Evolutionary conservation across 768 basidiomycete species (phyloP).

Genomic region (Filobasidium wieringae): DNA sequence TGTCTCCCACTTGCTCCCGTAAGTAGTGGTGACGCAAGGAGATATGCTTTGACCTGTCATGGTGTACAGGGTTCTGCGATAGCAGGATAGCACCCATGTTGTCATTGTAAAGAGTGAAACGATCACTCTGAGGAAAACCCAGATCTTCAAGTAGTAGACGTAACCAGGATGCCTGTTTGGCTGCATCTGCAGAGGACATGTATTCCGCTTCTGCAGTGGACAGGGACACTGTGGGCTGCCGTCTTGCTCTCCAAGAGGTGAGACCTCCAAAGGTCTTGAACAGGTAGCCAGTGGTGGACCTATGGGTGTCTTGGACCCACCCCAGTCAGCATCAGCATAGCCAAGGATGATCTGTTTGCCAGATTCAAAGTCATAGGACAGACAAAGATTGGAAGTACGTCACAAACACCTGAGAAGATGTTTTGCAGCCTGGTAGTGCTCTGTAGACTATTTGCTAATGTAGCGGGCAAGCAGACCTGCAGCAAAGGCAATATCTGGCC

Average conservation of each 20-base stretch:
- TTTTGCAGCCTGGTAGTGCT: constrained; percentile 14
- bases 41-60: too few species aligned
- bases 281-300: constrained; percentile 34
- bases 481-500: constrained; percentile 15
- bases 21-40: too few species aligned
- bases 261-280: constrained; percentile 36
- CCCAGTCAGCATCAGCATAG: constrained; percentile 34
- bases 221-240: constrained; percentile 38
- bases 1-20: too few species aligned
- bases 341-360: background rate
- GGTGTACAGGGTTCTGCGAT: too few species aligned
- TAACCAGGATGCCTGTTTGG: constrained; percentile 14
- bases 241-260: constrained; percentile 40
- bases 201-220: constrained; percentile 47
- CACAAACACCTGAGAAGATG: constrained; percentile 17
- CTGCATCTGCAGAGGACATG: constrained; percentile 39
- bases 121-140: background rate
- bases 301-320: constrained; percentile 23
- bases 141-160: background rate
- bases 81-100: background rate
- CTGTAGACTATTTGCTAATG: constrained; percentile 6
- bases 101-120: background rate
- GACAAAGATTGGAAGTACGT: constrained; percentile 11
- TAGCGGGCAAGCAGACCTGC: constrained; percentile 7
- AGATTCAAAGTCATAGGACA: constrained; percentile 6